Base-by-base conservation (phyloP, 306 rosid species). In the Rubus parviflorus region DNA sequence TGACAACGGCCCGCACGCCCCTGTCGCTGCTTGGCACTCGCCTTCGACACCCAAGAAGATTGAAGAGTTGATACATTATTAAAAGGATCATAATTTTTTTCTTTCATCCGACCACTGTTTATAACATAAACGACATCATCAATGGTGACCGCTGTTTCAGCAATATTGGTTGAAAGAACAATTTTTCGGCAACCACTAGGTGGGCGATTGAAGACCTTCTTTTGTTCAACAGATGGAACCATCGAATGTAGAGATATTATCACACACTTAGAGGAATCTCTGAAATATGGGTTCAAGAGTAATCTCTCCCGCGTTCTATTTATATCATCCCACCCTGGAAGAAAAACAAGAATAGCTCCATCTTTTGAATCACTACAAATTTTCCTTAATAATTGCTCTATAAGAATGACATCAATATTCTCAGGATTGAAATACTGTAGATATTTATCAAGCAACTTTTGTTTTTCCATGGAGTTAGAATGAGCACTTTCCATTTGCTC, bases 1-100 rank as follows among this genome's bases (percentile, higher is more conserved):
- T 91, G 97, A 87, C 99, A 95, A 57, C 99, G 97, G 77, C 99
- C 99, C 7, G 98, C 97, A 76, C 97, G 98, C 37, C 99, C 99
- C 88, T 89, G 87, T 72, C 98, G 88, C 84, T 95, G 99, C 90
- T 80, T 95, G 62, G 98, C 97, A 92, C 90, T 91, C 23, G 99
- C 97, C 81, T 91, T 95, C 38, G 99, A 95, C 78, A 95, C 87
- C 99, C 98, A 95, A 80, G 98, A 95, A 62, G 97, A 92, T 69
- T 95, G 91, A 82, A 95, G 97, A 74, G 93, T 95, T 41, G 97
- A 88, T 62, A 92, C 93, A 72, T 95, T 92, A 77, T 79, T 86
- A 78, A 86, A 88, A 46, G 99, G 98, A 88, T 95, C 99, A 47
- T 95, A 95, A 81, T 85, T 92, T 82, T 89, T 95, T 84, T 92